Evolutionary conservation across 78 protist genomes (phyloP).

Genomic region (Protostelium mycophagum): DNA sequence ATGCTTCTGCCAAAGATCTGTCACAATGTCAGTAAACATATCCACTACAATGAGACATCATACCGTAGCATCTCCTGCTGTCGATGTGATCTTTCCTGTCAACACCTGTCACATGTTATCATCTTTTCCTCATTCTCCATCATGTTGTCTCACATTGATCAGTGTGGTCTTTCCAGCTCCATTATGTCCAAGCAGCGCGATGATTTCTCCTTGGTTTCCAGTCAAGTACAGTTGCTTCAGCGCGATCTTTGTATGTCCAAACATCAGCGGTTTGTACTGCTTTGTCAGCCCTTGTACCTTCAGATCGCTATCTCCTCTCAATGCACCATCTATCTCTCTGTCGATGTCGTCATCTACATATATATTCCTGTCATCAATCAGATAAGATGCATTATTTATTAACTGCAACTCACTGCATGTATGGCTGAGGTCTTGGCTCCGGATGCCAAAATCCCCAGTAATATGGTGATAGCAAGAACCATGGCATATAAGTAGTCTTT

Average conservation of each 20-base stretch:
- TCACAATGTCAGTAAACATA: not conserved
- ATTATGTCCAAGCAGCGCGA: slow-evolving; percentile 46
- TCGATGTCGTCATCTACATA: not conserved
- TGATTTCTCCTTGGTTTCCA: not conserved
- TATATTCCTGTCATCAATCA: not conserved
- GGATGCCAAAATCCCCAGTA: slow-evolving; percentile 57
- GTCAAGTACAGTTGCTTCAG: not conserved
- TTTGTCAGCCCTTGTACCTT: not conserved
- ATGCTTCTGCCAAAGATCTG: slow-evolving; percentile 31
- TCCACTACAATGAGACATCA: not conserved
- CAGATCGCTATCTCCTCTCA: not conserved
- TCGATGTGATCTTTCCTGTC: slow-evolving; percentile 43
- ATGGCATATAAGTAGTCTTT: not conserved
- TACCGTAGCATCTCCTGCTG: slow-evolving; percentile 11
- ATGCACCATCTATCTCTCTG: not conserved
- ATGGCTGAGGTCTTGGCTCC: no score
- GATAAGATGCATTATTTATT: no score
- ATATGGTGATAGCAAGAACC: slow-evolving; percentile 32
- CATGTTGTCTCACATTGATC: slow-evolving; percentile 31
- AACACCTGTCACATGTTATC: slow-evolving; percentile 39
- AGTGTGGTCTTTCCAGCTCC: slow-evolving; percentile 71
- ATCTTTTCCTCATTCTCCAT: not conserved
- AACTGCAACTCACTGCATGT: no score
- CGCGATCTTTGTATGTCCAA: not conserved
- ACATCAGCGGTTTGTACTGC: not conserved